Percentiles rank a stretch among this genome's conserved stretches.
These are phyloP conservation scores for Cydonia oblonga DNA, from an alignment of 331 rosid genomes.

Conservation along the genomic window DNA sequence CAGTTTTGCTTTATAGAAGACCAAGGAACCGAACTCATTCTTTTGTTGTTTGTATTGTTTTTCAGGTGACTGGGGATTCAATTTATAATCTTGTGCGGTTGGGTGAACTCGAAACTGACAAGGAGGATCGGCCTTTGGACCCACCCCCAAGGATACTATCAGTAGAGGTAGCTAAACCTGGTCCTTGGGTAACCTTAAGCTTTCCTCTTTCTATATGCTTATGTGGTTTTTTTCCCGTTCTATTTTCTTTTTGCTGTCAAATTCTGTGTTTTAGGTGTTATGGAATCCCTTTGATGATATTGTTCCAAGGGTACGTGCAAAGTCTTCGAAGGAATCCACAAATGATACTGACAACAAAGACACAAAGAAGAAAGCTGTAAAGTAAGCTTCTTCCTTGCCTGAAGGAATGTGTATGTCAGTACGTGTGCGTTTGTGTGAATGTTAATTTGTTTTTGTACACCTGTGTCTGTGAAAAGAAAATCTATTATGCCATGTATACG, in stretches of 20 bases:
- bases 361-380: slow-evolving; percentile 63
- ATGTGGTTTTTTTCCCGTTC: neutral
- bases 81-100: slow-evolving; percentile 68
- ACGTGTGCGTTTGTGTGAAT: neutral
- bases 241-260: neutral
- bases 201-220: neutral
- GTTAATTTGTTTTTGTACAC: neutral
- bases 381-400: slow-evolving; percentile 33
- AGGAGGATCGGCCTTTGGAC: slow-evolving; percentile 71
- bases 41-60: neutral
- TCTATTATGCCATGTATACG: neutral
- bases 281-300: slow-evolving; percentile 95
- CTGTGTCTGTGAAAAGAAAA: neutral
- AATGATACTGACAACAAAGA: slow-evolving; percentile 46
- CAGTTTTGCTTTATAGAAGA: neutral
- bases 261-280: slow-evolving; percentile 39
- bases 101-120: slow-evolving; percentile 77
- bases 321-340: slow-evolving; percentile 20
- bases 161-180: slow-evolving; percentile 51
- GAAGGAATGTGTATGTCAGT: neutral
- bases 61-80: slow-evolving; percentile 92
- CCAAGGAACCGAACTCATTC: slow-evolving; percentile 9
- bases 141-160: slow-evolving; percentile 72
- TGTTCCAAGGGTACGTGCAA: slow-evolving; percentile 51
- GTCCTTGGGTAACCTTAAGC: neutral